Percentiles rank a stretch among this genome's conserved stretches.
phyloP scores from a whole-genome alignment of 768 basidiomycete species.

The Lentinula boryana region DNA sequence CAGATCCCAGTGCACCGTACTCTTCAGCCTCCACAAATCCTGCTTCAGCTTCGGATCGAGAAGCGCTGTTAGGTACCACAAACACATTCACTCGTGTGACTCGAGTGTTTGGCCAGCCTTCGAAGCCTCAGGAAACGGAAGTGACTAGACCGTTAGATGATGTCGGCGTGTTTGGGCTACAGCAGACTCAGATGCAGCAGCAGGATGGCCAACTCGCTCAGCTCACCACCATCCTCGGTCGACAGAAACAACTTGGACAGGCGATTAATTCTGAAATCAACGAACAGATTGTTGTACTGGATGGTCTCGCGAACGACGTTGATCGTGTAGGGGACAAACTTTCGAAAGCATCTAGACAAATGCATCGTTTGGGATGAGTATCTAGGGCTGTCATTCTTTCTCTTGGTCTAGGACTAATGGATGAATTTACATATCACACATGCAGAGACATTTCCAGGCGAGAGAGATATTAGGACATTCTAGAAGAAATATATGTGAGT shows the following conservation, averaged over 20 bases:
- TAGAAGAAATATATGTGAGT: not conserved
- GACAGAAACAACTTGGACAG: constrained; percentile 82
- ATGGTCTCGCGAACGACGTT: constrained; percentile 70
- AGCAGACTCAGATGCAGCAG: constrained; percentile 72
- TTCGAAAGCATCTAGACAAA: constrained; percentile 69
- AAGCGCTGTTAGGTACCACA: constrained; percentile 48
- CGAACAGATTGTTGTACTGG: constrained; percentile 81
- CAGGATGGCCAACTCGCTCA: constrained; percentile 82
- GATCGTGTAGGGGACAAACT: constrained; percentile 77
- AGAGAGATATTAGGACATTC: not conserved
- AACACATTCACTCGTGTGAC: constrained; percentile 43
- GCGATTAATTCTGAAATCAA: constrained; percentile 82
- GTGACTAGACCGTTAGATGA: constrained; percentile 86
- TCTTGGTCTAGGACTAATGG: not conserved
- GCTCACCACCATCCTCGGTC: constrained; percentile 73
- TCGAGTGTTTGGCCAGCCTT: constrained; percentile 72
- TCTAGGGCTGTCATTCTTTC: constrained; percentile 5
- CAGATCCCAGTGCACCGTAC: constrained; percentile 12
- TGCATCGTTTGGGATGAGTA: constrained; percentile 66
- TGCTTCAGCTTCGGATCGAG: constrained; percentile 54
- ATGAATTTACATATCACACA: not conserved
- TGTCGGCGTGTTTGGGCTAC: constrained; percentile 71
- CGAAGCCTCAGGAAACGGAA: constrained; percentile 71
- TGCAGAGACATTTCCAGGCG: constrained; percentile 1
- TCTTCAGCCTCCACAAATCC: constrained; percentile 30